Conservation (phyloP, 78 protist species). For the Planoprotostelium fungivorum region DNA sequence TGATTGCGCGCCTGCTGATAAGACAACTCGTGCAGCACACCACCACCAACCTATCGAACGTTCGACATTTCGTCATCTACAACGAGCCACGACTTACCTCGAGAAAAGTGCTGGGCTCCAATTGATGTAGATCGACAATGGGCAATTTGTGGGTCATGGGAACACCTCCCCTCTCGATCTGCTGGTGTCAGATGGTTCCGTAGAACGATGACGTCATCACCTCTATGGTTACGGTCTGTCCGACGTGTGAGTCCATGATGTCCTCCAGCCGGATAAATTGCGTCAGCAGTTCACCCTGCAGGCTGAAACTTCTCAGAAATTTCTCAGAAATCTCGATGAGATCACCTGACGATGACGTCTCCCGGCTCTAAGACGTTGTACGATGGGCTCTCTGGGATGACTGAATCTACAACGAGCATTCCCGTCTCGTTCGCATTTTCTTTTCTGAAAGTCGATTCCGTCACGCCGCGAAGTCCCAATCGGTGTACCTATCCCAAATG, state of each 20-base stretch:
- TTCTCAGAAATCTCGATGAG: neutral
- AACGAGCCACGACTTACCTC: neutral
- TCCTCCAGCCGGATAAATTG: slow-evolving; percentile 18
- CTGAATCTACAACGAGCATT: slow-evolving; percentile 19
- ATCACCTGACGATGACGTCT: slow-evolving; percentile 6
- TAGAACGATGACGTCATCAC: neutral
- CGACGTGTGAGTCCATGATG: slow-evolving; percentile 5
- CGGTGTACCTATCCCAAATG: slow-evolving; percentile 6
- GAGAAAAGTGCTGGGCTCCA: slow-evolving; percentile 19
- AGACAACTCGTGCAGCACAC: slow-evolving; percentile 20
- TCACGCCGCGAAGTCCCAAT: slow-evolving; percentile 8
- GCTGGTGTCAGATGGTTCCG: neutral
- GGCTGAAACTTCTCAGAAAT: neutral
- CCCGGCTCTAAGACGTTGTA: slow-evolving; percentile 7
- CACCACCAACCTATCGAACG: slow-evolving; percentile 7
- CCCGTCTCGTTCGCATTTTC: slow-evolving; percentile 4
- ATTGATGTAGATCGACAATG: slow-evolving; percentile 37
- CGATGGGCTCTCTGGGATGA: slow-evolving; percentile 9
- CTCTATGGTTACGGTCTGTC: neutral
- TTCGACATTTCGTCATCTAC: neutral
- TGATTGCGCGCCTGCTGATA: slow-evolving; percentile 24
- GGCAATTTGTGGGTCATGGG: neutral
- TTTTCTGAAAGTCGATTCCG: neutral
- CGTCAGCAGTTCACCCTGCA: slow-evolving; percentile 9
- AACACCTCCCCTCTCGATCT: neutral